Evolutionary conservation across 2,329 filamentous ascomycete genomes (phyloP), one percentile per base, ranked within the genome.

Genomic region (Diaporthe sp.): DNA sequence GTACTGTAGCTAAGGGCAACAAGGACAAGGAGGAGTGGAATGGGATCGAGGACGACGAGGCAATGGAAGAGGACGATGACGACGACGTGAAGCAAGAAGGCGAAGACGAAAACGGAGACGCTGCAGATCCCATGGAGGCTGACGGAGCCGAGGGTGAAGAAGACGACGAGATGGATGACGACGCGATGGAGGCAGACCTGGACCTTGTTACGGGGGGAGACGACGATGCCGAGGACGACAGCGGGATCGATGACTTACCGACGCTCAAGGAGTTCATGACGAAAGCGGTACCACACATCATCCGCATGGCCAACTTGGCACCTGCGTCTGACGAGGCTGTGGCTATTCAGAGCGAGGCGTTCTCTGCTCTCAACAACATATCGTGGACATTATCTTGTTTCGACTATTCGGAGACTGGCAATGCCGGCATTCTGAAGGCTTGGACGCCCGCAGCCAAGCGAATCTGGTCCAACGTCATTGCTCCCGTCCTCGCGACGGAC

Each of bases 291-390:
- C 88, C 88, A 2, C 84, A 88, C 75, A 82, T 91, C 65, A 83
- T 91, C 75, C 86, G 86, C 28, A 85, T 89, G 28, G 83, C 86
- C 46, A 84, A 83, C 72, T 81, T 86, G 9, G 81, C 83, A 15
- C 82, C 86, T 13, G 79, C 81, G 13, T 83, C 84, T 72, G 86
- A 87, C 28, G 85, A 87, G 42, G 80, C 83, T 22, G 81, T 86
- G 17, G 80, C 85, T 9, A 83, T 92, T 55, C 89, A 89, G 77
- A 82, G 82, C 28, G 87, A 89, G 78, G 89, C 92, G 25, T 83
- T 94, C 34, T 89, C 90, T 2, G 88, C 91, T 22, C 86, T 94
- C 75, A 93, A 90, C 85, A 94, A 94, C 82, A 89, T 93, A 72
- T 87, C 92, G 72, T 94, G 92, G 91, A 92, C 91, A 15, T 85